A percentile compares a stretch with the other conserved stretches of the same genome.
Evolutionary conservation across 225 moss, liverwort and hornwort genomes (phyloP).

Genomic region (Neckera pumila): DNA sequence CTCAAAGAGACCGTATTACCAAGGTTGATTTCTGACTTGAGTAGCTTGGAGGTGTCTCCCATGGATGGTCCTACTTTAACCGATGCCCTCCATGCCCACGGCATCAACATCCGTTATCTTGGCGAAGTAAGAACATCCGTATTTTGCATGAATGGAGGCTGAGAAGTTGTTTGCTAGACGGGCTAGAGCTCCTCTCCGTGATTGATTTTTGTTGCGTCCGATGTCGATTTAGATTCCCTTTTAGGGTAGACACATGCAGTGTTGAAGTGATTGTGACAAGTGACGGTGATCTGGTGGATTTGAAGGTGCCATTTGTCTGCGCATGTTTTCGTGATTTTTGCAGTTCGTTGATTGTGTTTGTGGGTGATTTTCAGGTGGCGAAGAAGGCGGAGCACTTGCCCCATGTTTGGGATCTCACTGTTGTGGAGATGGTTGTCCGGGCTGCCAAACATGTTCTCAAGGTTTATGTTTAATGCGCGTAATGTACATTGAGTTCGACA

Average conservation of each 20-base stretch:
- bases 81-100: slow-evolving; percentile 94
- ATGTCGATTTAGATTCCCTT: background rate
- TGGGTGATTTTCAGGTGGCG: slow-evolving; percentile 46
- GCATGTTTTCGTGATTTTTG: background rate
- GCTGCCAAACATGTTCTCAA: slow-evolving; percentile 79
- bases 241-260: background rate
- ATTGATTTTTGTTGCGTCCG: background rate
- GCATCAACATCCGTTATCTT: slow-evolving; percentile 87
- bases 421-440: slow-evolving; percentile 81
- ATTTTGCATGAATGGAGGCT: background rate
- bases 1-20: slow-evolving; percentile 68
- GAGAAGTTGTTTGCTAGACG: background rate
- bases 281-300: background rate
- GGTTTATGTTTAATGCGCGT: slow-evolving; percentile 10
- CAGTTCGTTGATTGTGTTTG: background rate
- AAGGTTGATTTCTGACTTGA: slow-evolving; percentile 67
- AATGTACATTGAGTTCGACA: background rate
- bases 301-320: background rate
- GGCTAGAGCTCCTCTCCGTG: background rate
- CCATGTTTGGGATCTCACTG: slow-evolving; percentile 81
- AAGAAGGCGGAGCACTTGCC: slow-evolving; percentile 75
- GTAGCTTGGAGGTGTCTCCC: slow-evolving; percentile 95
- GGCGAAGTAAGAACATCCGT: slow-evolving; percentile 53
- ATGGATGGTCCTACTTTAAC: slow-evolving; percentile 96
- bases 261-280: background rate